Evolutionary conservation across 257 asterid species (phyloP), one percentile per base, ranked within the genome.

Genomic region (Coffea canephora): DNA sequence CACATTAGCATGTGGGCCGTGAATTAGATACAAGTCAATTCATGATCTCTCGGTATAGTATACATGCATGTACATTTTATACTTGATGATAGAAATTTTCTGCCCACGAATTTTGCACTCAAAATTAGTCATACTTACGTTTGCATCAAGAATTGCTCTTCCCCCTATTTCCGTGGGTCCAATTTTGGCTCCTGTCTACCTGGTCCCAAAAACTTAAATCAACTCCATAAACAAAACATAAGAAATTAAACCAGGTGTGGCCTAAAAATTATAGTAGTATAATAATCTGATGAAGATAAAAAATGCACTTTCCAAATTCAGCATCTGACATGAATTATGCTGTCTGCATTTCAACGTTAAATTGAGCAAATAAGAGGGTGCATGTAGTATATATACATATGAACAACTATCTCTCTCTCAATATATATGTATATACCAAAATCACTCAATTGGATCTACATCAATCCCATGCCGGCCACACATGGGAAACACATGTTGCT

Each of bases 401-500:
- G 48, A 66, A 14, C 45, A n/a, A 19, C 11, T 12, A 14, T 13
- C 43, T 39, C 43, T 39, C 43, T 39, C 43, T 39, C 43, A 2
- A 3, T 39, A 3, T 2, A 39, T 39, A 39, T 39, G 43, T 39
- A 4, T 39, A 67, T 11, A n/a, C 43, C 23, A 71, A 48, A 0
- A 71, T 46, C 36, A 8, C 18, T 71, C 16, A 23, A 71, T n/a
- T 15, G 41, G 55, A 52, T 69, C 69, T 39, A 23, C 10, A 78
- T 34, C 11, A 25, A 78, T 41, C 82, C 75, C 73, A 82, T 76
- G 68, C 72, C 74, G n/a, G 67, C 78, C 82, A 72, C 77, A 79
- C 73, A 81, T 76, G 82, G 83, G 80, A 76, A 79, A 82, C 71
- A 82, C 70, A 82, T 61, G 80, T 72, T 78, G 79, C 68, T 65